Conservation (phyloP, 345 rosid genomes). For the Ceriops tagal region DNA sequence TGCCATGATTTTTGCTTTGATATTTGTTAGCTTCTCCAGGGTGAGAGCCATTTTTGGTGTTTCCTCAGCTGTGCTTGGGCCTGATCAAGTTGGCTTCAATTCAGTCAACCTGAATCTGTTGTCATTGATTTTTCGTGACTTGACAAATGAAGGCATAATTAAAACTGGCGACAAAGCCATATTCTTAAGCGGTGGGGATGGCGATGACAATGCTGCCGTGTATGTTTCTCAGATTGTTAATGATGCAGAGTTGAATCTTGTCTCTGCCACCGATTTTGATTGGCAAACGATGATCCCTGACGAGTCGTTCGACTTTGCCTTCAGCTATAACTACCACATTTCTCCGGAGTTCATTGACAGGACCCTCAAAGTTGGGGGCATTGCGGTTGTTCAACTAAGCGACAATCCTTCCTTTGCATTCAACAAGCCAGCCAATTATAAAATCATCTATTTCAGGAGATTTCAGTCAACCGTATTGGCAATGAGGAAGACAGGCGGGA, state of each 20-base stretch:
- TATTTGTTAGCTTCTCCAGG: conserved; percentile 40
- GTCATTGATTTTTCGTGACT: conserved; percentile 45
- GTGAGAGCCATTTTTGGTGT: conserved; percentile 10
- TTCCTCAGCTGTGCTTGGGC: conserved; percentile 3
- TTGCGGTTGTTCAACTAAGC: conserved; percentile 38
- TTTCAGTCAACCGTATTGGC: conserved; percentile 40
- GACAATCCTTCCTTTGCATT: conserved; percentile 30
- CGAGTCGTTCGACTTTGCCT: conserved; percentile 45
- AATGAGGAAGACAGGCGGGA: conserved; percentile 45
- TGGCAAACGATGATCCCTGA: conserved; percentile 32
- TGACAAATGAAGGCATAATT: conserved; percentile 55
- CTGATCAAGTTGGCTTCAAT: no score
- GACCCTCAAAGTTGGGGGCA: conserved; percentile 55
- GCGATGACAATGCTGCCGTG: conserved; percentile 24
- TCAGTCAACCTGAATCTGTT: conserved; percentile 1
- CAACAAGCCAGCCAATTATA: conserved; percentile 44
- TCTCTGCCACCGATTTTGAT: conserved; percentile 40
- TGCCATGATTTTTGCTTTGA: conserved; percentile 39
- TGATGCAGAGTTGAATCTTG: conserved; percentile 30
- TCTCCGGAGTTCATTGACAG: conserved; percentile 50
- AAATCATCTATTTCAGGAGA: conserved; percentile 44
- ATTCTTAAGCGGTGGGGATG: conserved; percentile 28
- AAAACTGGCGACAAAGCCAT: conserved; percentile 40
- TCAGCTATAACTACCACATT: conserved; percentile 33
- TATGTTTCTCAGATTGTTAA: conserved; percentile 25